Percentiles rank a stretch among this genome's conserved stretches.
Conservation (phyloP, 768 basidiomycete genomes). For the Boletus coccyginus region DNA sequence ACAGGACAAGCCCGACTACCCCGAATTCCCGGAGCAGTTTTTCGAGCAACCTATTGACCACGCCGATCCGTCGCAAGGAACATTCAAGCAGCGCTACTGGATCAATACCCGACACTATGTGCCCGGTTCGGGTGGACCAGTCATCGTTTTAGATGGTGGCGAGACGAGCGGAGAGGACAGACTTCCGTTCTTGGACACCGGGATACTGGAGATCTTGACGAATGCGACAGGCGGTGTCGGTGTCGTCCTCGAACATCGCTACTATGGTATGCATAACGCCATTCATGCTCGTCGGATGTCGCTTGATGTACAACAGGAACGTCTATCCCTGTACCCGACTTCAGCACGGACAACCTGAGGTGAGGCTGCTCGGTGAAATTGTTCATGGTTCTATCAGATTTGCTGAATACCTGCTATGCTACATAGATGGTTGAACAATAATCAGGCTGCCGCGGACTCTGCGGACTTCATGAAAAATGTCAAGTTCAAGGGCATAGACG, state of each 20-base stretch:
- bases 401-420: conserved; percentile 5
- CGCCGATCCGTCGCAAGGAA: conserved; percentile 54
- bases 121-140: conserved; percentile 68
- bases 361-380: conserved; percentile 22
- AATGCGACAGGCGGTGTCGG: conserved; percentile 85
- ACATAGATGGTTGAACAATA: conserved; percentile 82
- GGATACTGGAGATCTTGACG: conserved; percentile 84
- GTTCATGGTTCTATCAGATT: background rate
- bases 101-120: conserved; percentile 80
- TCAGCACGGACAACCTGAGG: conserved; percentile 83
- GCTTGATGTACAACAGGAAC: conserved; percentile 42
- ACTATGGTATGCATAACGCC: conserved; percentile 58
- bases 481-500: conserved; percentile 66
- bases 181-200: conserved; percentile 55
- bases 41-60: conserved; percentile 90
- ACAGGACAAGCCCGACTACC: conserved; percentile 2
- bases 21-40: conserved; percentile 57
- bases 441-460: conserved; percentile 86
- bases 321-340: conserved; percentile 72
- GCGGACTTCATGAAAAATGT: conserved; percentile 87
- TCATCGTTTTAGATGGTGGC: conserved; percentile 89
- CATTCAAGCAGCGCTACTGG: conserved; percentile 92
- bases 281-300: background rate
- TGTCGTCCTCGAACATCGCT: conserved; percentile 90
- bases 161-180: conserved; percentile 83